phyloP scores from a whole-genome alignment of 495 filamentous ascomycete species.

The Haplographium delicatum region DNA sequence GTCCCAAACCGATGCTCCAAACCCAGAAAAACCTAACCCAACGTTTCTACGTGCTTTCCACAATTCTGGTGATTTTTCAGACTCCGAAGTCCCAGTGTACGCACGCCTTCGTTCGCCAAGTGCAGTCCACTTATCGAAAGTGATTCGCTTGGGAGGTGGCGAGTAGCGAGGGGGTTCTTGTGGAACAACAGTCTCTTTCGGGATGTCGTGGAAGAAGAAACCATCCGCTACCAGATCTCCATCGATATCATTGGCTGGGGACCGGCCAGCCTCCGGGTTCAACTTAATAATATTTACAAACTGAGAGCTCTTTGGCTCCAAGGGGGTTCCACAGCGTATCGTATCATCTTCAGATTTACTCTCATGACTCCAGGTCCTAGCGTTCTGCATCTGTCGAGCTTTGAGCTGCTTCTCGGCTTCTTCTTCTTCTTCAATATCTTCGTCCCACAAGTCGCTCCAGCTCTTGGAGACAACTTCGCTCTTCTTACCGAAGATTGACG shows the following conservation, averaged over 20 bases:
- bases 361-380: constrained; percentile 76
- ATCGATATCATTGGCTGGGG: constrained; percentile 43
- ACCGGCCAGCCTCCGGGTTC: constrained; percentile 32
- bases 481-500: constrained; percentile 72
- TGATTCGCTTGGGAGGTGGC: constrained; percentile 41
- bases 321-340: constrained; percentile 34
- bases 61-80: constrained; percentile 36
- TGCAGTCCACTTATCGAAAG: constrained; percentile 80
- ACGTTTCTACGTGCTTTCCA: constrained; percentile 34
- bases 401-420: constrained; percentile 56
- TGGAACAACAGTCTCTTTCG: constrained; percentile 24
- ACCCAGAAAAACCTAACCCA: constrained; percentile 44
- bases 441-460: constrained; percentile 96
- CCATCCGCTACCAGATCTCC: constrained; percentile 56
- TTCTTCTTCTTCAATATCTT: constrained; percentile 63
- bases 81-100: constrained; percentile 44
- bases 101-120: constrained; percentile 76
- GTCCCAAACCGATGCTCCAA: constrained; percentile 49
- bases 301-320: constrained; percentile 46
- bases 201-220: constrained; percentile 62
- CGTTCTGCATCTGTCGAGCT: constrained; percentile 66
- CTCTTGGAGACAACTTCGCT: constrained; percentile 81
- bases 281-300: constrained; percentile 41
- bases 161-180: constrained; percentile 43
- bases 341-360: constrained; percentile 41